Percentiles rank a stretch among this genome's conserved stretches.
These are phyloP conservation scores for Eucalyptus regnans DNA, from an alignment of 345 rosid species.

Conservation along the genomic window DNA sequence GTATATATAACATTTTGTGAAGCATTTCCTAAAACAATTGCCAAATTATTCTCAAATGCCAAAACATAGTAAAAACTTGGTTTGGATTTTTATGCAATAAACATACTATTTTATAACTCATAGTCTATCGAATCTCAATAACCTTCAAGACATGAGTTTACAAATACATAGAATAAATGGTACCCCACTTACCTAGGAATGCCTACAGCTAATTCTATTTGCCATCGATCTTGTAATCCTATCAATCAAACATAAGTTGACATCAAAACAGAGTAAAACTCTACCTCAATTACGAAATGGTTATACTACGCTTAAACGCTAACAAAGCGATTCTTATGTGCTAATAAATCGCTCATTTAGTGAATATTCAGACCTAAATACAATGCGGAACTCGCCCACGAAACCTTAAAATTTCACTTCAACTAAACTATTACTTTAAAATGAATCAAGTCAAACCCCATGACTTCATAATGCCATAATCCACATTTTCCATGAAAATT, in stretches of 20 bases:
- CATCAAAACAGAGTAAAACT: background rate
- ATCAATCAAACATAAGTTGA: background rate
- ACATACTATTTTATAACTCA: background rate
- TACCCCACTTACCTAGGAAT: background rate
- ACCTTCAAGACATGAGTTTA: background rate
- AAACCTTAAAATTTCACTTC: too few species aligned
- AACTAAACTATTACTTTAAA: background rate
- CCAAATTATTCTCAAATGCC: too few species aligned
- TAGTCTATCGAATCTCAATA: too few species aligned
- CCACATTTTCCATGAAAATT: background rate
- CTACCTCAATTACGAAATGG: background rate
- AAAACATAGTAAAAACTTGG: background rate
- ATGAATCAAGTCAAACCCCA: background rate
- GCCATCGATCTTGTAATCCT: background rate
- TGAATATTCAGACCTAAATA: too few species aligned
- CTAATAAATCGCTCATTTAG: too few species aligned
- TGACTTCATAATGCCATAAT: background rate
- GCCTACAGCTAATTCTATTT: background rate
- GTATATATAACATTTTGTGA: background rate
- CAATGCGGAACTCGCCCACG: rapidly evolving
- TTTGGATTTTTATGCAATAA: background rate
- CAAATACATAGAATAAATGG: background rate
- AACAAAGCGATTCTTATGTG: background rate
- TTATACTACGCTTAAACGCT: rapidly evolving
- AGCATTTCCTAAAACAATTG: background rate